Base-by-base conservation (phyloP, 1,139 yeast species). In the Sugiyamaella castrensis region DNA sequence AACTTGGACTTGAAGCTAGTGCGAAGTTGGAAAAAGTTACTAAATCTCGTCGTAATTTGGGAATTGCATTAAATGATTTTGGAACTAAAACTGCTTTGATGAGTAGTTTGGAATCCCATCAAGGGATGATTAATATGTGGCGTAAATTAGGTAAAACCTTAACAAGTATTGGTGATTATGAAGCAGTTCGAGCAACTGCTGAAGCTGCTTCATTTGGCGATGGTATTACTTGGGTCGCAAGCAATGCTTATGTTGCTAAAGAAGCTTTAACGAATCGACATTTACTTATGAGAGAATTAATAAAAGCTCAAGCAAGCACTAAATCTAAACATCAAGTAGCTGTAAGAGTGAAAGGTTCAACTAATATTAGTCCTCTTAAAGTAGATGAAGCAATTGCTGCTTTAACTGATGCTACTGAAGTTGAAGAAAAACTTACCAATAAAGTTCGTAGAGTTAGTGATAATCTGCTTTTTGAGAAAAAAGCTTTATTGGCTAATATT, bases 221-320 rank as follows among this genome's bases (percentile, higher is more conserved):
- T 60, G 87, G 87, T 0, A 66, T 88, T 10, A 80, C 74, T 52
- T 72, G 79, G 60, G 70, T 88, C 33, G 71, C 81, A 5, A 77
- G 80, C 52, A 97, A 91, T 59, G 83, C 92, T 26, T 92, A 85
- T 66, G 84, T 85, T 53, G 86, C 91, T 47, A 94, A 92, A 66
- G 98, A 92, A 67, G 86, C 96, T 0, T 72, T 92, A 50, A 94
- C 98, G 0, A 91, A 91, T 67, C 76, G 98, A 50, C 96, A 94
- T 67, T 73, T 92, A 50, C 71, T 92, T 41, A 92, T 92, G 96
- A 76, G 97, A 50, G 98, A 94, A 57, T 72, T 88, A 46, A 64
- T 80, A 26, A 86, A 81, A 60, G 94, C 97, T 0, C 95, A 91
- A 62, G 79, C 81, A 5, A 80, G 76, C 53, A 81, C 96, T 1